Conservation (phyloP, 2,329 filamentous ascomycete genomes). For the Diplodia scrobiculata region DNA sequence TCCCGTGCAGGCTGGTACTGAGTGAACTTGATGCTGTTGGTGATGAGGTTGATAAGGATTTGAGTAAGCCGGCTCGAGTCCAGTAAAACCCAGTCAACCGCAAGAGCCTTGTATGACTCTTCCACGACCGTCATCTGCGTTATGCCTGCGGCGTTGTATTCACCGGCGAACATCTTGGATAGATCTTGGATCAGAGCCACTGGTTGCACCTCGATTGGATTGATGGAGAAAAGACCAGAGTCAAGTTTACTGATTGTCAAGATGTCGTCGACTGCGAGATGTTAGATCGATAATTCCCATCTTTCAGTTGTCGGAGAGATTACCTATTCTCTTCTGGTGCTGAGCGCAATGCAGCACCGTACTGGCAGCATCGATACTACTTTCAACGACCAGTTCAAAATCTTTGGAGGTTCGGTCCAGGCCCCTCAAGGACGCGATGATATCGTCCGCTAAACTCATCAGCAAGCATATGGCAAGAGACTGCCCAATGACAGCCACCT, state of each 20-base stretch:
- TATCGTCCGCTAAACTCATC: conserved; percentile 22
- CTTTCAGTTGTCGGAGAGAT: neutral
- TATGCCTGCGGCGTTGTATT: conserved; percentile 33
- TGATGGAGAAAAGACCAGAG: conserved; percentile 37
- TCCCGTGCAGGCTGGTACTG: conserved; percentile 36
- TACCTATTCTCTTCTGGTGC: conserved; percentile 41
- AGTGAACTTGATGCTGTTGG: conserved; percentile 42
- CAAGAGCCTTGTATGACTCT: conserved; percentile 28
- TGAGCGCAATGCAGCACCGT: conserved; percentile 41
- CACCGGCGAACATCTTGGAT: conserved; percentile 36
- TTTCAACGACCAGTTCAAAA: conserved; percentile 5
- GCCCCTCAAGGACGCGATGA: conserved; percentile 12
- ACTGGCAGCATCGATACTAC: conserved; percentile 33
- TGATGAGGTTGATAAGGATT: conserved; percentile 40
- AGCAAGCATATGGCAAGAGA: neutral
- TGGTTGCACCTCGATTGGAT: conserved; percentile 33
- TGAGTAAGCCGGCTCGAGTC: conserved; percentile 31
- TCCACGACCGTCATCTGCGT: conserved; percentile 29
- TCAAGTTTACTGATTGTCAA: conserved; percentile 30
- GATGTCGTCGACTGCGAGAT: conserved; percentile 25
- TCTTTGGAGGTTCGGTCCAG: conserved; percentile 2
- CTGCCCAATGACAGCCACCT: conserved; percentile 1
- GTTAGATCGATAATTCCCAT: neutral
- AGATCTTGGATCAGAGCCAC: conserved; percentile 32
- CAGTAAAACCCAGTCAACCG: conserved; percentile 32